Conservation (phyloP, 768 basidiomycete species). For the Podaxis sp. region DNA sequence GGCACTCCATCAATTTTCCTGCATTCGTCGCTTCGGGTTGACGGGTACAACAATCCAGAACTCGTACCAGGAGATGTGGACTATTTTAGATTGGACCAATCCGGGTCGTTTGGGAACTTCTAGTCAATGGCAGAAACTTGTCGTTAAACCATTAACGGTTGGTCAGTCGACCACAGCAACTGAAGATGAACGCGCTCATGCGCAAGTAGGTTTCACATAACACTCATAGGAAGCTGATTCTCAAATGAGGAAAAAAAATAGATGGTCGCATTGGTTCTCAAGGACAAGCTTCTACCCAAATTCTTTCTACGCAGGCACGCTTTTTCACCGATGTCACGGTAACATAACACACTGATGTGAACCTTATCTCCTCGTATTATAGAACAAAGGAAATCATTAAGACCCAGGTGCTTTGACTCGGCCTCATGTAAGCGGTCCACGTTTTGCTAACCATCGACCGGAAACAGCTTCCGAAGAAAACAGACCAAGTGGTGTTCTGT, state of each 20-base stretch:
- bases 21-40: constrained; percentile 72
- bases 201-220: constrained; percentile 33
- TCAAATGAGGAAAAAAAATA: constrained; percentile 18
- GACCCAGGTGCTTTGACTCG: constrained; percentile 44
- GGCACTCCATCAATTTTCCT: constrained; percentile 71
- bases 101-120: constrained; percentile 71
- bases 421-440: not conserved
- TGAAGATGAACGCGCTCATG: constrained; percentile 54
- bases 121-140: constrained; percentile 72
- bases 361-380: constrained; percentile 12
- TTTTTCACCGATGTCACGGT: not conserved
- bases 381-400: constrained; percentile 78
- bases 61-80: constrained; percentile 86
- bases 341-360: not conserved
- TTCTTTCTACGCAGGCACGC: constrained; percentile 79
- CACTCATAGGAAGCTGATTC: not conserved
- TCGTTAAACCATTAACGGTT: constrained; percentile 59
- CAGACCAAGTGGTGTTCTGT: constrained; percentile 91
- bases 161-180: constrained; percentile 68
- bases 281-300: constrained; percentile 64
- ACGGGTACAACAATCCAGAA: constrained; percentile 86
- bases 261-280: constrained; percentile 59
- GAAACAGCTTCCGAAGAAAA: constrained; percentile 76
- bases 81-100: constrained; percentile 89
- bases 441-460: not conserved